Base-by-base conservation (phyloP, 2,329 filamentous ascomycete species). In the Neofusicoccum parvum region DNA sequence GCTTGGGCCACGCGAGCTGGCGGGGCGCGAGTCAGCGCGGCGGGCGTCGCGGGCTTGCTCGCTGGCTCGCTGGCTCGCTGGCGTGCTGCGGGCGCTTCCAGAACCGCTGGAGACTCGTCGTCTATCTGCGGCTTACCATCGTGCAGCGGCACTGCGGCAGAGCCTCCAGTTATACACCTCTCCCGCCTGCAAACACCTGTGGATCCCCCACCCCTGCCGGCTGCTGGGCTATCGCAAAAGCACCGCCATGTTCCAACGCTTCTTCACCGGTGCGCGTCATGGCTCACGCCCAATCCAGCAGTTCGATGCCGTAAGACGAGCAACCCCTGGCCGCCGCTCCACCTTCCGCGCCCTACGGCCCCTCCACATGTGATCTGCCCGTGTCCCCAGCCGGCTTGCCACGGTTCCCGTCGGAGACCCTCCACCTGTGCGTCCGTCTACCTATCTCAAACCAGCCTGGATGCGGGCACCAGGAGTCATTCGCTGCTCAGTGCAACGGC, bases 341-440 rank as follows among this genome's bases (percentile, higher is more conserved):
- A 56, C 62, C 56, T 9, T 37, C 62, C 39, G 32, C 62, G 62
- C 50, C 62, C 62, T 64, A 64, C 41, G 32, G 37, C 32, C 51
- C 49, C 60, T 56, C 62, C 62, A 37, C 62, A 64, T 64, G 62
- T 64, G 49, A 54, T 54, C 60, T 64, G 27, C 62, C 43, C 62
- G 34, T 46, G 17, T 20, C 23, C 39, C 43, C 27, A 54, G 37
- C 49, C 62, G 62, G 62, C 43, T 64, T 64, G 49, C 50, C 62
- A 54, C 62, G 62, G 62, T 54, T 64, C 37, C 39, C 50, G 43
- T 64, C 62, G 62, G 62, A 36, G 43, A 32, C 37, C 50, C 43
- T 48, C 41, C 32, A 60, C 48, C 56, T 60, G 56, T 48, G 56
- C 56, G 43, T 39, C 15, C 27, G 41, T 48, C 32, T 60, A 37